phyloP scores from a whole-genome alignment of 352 stramenopile species.

The Elongisporangium senticosum region DNA sequence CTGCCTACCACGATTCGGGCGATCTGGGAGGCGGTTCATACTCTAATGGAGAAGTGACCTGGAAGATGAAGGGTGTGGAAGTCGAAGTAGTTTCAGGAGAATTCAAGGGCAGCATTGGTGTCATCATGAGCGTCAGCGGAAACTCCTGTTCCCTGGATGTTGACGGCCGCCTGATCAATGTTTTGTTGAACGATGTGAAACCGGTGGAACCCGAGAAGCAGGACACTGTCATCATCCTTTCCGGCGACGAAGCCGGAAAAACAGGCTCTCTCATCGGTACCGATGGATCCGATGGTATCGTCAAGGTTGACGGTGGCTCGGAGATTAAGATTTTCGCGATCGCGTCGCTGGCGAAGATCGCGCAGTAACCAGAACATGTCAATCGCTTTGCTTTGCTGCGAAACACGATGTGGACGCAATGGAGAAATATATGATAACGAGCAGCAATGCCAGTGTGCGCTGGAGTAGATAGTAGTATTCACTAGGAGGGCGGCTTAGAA shows the following conservation, averaged over 20 bases:
- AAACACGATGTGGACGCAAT: background rate
- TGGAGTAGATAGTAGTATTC: background rate
- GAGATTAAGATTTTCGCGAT: slow-evolving; percentile 90
- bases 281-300: slow-evolving; percentile 82
- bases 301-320: slow-evolving; percentile 83
- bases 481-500: background rate
- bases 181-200: slow-evolving; percentile 62
- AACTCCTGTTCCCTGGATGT: slow-evolving; percentile 77
- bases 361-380: slow-evolving; percentile 39
- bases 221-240: slow-evolving; percentile 84
- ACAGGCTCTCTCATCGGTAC: slow-evolving; percentile 83
- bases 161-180: slow-evolving; percentile 61
- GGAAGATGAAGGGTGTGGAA: slow-evolving; percentile 87
- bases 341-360: slow-evolving; percentile 76
- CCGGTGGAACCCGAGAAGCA: slow-evolving; percentile 83
- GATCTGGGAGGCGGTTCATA: slow-evolving; percentile 30
- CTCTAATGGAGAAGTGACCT: slow-evolving; percentile 63
- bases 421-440: background rate
- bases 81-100: slow-evolving; percentile 71
- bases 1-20: slow-evolving; percentile 57
- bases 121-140: slow-evolving; percentile 68
- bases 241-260: slow-evolving; percentile 78
- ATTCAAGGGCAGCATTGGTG: slow-evolving; percentile 57
- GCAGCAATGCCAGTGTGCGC: background rate
- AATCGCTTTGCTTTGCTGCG: background rate